These are phyloP conservation scores for Fusarium sacchari DNA, from an alignment of 2,329 filamentous ascomycete species.

Conservation along the genomic window DNA sequence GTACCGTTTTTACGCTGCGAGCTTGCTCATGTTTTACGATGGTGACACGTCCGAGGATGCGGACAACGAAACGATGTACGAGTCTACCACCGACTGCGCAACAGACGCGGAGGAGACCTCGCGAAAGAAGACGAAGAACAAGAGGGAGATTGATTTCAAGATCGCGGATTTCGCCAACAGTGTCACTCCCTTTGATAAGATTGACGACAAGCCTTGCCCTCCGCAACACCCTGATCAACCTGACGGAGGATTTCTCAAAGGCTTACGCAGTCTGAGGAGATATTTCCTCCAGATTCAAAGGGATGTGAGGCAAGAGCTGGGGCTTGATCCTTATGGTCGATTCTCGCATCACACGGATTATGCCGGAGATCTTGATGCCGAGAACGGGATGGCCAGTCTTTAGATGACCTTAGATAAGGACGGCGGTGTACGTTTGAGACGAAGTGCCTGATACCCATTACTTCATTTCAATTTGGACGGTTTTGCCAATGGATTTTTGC, in stretches of 20 bases:
- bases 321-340: slow-evolving; percentile 52
- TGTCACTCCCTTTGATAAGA: slow-evolving; percentile 84
- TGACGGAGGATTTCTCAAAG: slow-evolving; percentile 89
- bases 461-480: slow-evolving; percentile 14
- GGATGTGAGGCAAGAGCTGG: slow-evolving; percentile 71
- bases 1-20: slow-evolving; percentile 95
- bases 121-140: slow-evolving; percentile 59
- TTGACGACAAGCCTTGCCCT: slow-evolving; percentile 74
- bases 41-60: slow-evolving; percentile 71
- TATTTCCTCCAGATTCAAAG: slow-evolving; percentile 91
- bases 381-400: slow-evolving; percentile 49
- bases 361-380: slow-evolving; percentile 41
- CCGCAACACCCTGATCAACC: slow-evolving; percentile 83
- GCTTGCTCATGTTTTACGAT: slow-evolving; percentile 94
- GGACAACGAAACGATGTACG: slow-evolving; percentile 62
- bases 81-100: slow-evolving; percentile 67
- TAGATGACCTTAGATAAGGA: slow-evolving; percentile 25
- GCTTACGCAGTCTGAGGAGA: slow-evolving; percentile 78
- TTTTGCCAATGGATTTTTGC: slow-evolving; percentile 27
- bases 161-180: slow-evolving; percentile 99
- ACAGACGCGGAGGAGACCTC: slow-evolving; percentile 67
- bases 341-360: slow-evolving; percentile 35
- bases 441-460: slow-evolving; percentile 35
- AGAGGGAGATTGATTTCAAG: slow-evolving; percentile 84
- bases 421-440: slow-evolving; percentile 14